A percentile compares a stretch with the other conserved stretches of the same genome.
Evolutionary conservation across 2,329 filamentous ascomycete genomes (phyloP).

Genomic region (Fusarium sp.): DNA sequence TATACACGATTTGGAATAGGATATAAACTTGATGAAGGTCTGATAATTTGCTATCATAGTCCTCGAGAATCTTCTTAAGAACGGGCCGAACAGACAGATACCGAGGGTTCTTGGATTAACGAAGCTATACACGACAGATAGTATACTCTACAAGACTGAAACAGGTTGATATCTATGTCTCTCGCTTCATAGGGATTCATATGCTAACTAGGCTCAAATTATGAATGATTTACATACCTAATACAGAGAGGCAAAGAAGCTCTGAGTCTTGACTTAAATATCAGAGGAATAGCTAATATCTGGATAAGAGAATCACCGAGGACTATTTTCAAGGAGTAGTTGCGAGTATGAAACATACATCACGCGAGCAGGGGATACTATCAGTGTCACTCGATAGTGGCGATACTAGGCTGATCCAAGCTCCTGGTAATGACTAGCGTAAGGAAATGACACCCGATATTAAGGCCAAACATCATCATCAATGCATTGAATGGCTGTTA

Average conservation of each 20-base stretch:
- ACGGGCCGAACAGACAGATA: neutral
- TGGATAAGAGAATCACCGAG: rapidly evolving
- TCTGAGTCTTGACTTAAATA: rapidly evolving
- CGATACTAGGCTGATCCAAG: neutral
- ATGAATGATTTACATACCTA: neutral
- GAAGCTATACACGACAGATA: neutral
- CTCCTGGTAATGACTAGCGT: neutral
- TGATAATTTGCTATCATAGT: neutral
- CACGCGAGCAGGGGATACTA: neutral
- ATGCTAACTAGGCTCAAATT: rapidly evolving
- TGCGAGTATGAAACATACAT: neutral
- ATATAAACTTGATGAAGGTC: too few species aligned
- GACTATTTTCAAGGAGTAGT: neutral
- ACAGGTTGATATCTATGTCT: neutral
- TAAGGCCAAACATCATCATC: neutral
- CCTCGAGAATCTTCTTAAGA: neutral
- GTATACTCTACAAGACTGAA: rapidly evolving
- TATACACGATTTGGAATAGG: neutral
- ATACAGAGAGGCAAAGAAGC: neutral
- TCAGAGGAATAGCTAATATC: neutral
- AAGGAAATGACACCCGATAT: neutral
- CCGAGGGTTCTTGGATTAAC: neutral
- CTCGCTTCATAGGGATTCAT: neutral
- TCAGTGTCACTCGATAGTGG: neutral
- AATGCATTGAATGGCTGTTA: neutral